These are phyloP conservation scores for Cladobotryum mycophilum DNA, from an alignment of 2,329 filamentous ascomycete species.

Conservation along the genomic window DNA sequence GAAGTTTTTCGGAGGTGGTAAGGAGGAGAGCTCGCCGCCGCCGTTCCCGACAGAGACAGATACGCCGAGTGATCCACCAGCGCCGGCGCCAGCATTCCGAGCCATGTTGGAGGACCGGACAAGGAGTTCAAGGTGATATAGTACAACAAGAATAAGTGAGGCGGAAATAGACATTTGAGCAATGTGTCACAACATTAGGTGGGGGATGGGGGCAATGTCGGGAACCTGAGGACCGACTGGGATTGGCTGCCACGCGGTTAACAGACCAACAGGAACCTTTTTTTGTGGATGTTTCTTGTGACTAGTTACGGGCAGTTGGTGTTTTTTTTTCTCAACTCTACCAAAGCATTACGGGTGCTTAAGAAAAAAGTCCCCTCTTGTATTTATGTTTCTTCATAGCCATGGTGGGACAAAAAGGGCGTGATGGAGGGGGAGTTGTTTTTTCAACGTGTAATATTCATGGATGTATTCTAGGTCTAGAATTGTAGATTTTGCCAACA, in stretches of 20 bases:
- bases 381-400: slow-evolving; percentile 9
- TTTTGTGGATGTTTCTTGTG: slow-evolving; percentile 3
- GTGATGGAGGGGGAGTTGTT: neutral
- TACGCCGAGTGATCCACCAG: slow-evolving; percentile 29
- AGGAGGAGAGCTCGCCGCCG: slow-evolving; percentile 51
- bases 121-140: neutral
- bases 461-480: slow-evolving; percentile 9
- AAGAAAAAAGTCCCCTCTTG: slow-evolving; percentile 2
- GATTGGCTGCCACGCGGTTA: slow-evolving; percentile 6
- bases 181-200: neutral
- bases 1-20: slow-evolving; percentile 77
- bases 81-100: slow-evolving; percentile 35
- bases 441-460: slow-evolving; percentile 1
- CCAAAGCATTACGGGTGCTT: slow-evolving; percentile 5
- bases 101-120: slow-evolving; percentile 3
- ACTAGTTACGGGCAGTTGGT: neutral
- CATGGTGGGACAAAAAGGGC: neutral
- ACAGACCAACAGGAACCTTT: neutral
- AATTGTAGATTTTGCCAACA: slow-evolving; percentile 5
- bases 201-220: slow-evolving; percentile 2
- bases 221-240: slow-evolving; percentile 5
- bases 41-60: slow-evolving; percentile 45
- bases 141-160: neutral
- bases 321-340: slow-evolving; percentile 13
- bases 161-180: neutral